These are phyloP conservation scores for Rhizophagus clarus DNA, from an alignment of 192 early-diverging fungal species.

Conservation along the genomic window DNA sequence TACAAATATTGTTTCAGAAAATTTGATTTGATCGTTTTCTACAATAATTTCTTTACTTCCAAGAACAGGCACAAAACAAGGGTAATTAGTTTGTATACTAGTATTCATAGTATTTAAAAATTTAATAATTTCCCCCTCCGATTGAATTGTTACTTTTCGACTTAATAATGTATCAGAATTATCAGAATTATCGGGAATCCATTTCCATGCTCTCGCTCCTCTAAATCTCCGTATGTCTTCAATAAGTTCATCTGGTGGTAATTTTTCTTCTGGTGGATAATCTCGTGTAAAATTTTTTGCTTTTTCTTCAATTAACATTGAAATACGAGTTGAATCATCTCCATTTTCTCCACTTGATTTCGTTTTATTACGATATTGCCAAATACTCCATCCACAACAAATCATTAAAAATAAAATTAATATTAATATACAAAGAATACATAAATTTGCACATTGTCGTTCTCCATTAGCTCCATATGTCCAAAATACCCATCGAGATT, in stretches of 20 bases:
- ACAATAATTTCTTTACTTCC: not conserved
- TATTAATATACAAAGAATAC: not conserved
- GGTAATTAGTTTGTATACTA: slow-evolving; percentile 22
- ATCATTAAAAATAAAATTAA: not conserved
- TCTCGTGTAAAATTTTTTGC: not conserved
- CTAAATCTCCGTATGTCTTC: not conserved
- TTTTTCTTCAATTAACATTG: not conserved
- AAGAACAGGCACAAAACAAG: slow-evolving; percentile 6
- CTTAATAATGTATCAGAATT: no score
- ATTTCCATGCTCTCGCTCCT: slow-evolving; percentile 13
- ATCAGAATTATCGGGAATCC: not conserved
- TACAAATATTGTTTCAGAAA: not conserved
- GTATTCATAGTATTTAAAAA: not conserved
- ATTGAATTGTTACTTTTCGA: not conserved
- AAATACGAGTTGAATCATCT: not conserved
- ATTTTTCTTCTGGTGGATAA: not conserved
- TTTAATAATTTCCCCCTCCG: not conserved
- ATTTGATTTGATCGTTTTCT: not conserved
- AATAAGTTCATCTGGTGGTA: not conserved
- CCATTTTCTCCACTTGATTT: not conserved
- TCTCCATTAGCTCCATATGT: not conserved
- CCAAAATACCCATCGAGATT: not conserved
- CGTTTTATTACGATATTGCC: not conserved
- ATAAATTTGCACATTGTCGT: not conserved
- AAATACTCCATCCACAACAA: not conserved